Base-by-base conservation (phyloP, 2,329 filamentous ascomycete species). In the Clarireedia sp. region DNA sequence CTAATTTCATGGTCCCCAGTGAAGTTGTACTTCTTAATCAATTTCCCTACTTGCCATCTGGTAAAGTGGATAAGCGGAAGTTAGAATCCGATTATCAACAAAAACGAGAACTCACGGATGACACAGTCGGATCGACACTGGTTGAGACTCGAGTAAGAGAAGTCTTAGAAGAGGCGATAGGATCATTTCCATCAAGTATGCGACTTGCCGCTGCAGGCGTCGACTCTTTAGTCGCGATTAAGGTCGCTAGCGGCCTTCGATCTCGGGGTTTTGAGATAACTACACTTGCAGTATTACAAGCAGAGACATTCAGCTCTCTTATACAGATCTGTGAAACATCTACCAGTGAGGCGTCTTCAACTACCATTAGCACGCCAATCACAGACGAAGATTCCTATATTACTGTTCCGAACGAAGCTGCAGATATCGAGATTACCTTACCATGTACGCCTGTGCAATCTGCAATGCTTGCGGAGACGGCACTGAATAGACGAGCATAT, bases 391-490 rank as follows among this genome's bases (percentile, higher is more conserved):
- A 51, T 5, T 14, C 54, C 2, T 36, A 48, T 19, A 43, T 55
- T 23, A 45, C 57, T 8, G 36, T 62, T 8, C 62, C 60, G 49
- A 59, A 59, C 2, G 54, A 68, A 2, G 59, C 75, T 9, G 70
- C 75, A 36, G 69, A 73, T 23, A 64, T 84, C n/a, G 67, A 78
- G 3, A 62, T 59, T 5, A 68, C 81, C 4, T 64, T 79, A 17
- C 77, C 78, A 4, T 94, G 89, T 67, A 91, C 85, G 3, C 78
- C 83, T 14, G 74, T 94, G 9, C 91, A 96, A 64, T 73, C 78
- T 17, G 84, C 89, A 1, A 95, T 96, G 89, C 75, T 96, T 16
- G 76, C 81, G 0, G 89, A 95, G 71, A 91, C 89, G 0, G 70
- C 76, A 2, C 75, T 73, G 17, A 74, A 84, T 57, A 60, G 75